Base-by-base conservation (phyloP, 2,329 filamentous ascomycete genomes). In the Leptographium procerum region DNA sequence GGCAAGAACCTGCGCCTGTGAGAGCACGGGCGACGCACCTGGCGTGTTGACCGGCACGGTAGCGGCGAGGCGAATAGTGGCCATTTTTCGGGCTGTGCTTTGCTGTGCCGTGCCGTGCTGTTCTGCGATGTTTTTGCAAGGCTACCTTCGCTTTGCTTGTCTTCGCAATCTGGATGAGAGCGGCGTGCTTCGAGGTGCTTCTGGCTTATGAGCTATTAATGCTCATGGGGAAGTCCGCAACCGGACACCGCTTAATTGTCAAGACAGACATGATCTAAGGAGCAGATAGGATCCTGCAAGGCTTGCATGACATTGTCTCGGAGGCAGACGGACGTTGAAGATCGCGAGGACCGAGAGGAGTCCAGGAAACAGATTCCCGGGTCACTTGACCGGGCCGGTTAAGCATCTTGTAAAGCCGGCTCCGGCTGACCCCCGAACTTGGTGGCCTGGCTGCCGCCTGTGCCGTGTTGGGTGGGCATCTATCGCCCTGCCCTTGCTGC, bases 1-100 rank as follows among this genome's bases (percentile, higher is more conserved):
- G 13, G 65, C 64, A 67, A 69, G 71, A 36, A 70, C 62, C 47
- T 71, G 69, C 4, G 64, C 24, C 34, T 65, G 62, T 1, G 65
- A 66, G 7, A 72, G 64, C 13, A 61, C 47, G 0, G 68, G 69
- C 14, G 59, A 28, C 13, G 62, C 62, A 47, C 65, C 66, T n/a
- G 63, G 33, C 13, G 67, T 66, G 64, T 72, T 72, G 62, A 70
- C 66, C 22, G 69, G 67, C 0, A 65, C 64, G 1, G 69, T 71
- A 63, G 70, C 68, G 29, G 64, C 61, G 34, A 60, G 56, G 52
- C 60, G 50, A 56, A 70, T 62, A 47, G 64, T 67, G n/a, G 68
- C 67, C 70, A 72, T 72, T 40, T 63, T 56, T 56, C 51, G 7
- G 47, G 22, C 22, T 43, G 40, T 22, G n/a, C n/a, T n/a, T n/a